A percentile compares a stretch with the other conserved stretches of the same genome.
phyloP scores from a whole-genome alignment of 805 yeast species.

The Isabelozyma rhagii region DNA sequence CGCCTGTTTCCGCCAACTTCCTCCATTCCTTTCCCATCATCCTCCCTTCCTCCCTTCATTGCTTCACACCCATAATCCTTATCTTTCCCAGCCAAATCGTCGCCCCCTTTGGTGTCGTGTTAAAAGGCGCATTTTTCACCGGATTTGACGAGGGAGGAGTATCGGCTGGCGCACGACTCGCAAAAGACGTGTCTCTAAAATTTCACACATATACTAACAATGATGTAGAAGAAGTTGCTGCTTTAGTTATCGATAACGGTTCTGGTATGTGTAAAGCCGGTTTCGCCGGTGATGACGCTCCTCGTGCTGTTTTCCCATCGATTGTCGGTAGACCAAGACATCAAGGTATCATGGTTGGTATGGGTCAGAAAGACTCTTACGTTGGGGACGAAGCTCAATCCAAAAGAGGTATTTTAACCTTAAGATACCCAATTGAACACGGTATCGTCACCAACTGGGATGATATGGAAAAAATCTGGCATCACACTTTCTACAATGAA shows the following conservation, averaged over 20 bases:
- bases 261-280: constrained; percentile 99
- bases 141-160: not conserved
- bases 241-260: constrained; percentile 96
- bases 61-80: not conserved
- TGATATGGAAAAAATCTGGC: constrained; percentile 99
- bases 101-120: not conserved
- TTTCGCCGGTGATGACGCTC: constrained; percentile 99
- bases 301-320: constrained; percentile 99
- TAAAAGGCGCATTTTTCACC: not conserved
- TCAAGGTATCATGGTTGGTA: constrained; percentile 99
- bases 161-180: constrained; percentile 1
- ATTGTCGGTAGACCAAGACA: constrained; percentile 99
- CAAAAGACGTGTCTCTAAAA: not conserved
- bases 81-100: not conserved
- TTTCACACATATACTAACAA: constrained; percentile 16
- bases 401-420: constrained; percentile 98
- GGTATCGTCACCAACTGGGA: constrained; percentile 99
- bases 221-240: constrained; percentile 44
- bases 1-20: too few relatives aligned
- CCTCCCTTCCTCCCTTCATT: too few relatives aligned
- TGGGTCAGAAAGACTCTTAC: constrained; percentile 99
- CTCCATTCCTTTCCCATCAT: too few relatives aligned
- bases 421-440: constrained; percentile 99
- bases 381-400: constrained; percentile 99
- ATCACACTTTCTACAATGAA: constrained; percentile 99